Conservation (phyloP, 495 filamentous ascomycete species). For the Aspergillus olivimuriae region DNA sequence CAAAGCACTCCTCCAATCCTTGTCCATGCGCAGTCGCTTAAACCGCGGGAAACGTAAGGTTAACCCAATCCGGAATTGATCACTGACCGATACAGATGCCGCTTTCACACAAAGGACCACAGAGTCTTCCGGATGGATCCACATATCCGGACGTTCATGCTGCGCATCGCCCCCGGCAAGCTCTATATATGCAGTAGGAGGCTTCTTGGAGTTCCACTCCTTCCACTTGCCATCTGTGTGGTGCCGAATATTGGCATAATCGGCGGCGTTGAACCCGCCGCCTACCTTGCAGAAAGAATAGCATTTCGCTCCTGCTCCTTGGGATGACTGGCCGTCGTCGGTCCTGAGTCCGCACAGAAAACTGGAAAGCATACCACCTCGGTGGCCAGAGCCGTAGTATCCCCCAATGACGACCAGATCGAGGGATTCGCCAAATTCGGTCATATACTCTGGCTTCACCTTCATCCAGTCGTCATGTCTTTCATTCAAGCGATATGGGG, state of each 20-base stretch:
- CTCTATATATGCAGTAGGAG: constrained; percentile 74
- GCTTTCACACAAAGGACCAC: constrained; percentile 87
- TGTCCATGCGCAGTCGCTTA: constrained; percentile 72
- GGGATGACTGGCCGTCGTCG: constrained; percentile 52
- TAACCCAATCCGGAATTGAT: constrained; percentile 67
- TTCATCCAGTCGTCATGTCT: constrained; percentile 98
- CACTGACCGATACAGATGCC: constrained; percentile 66
- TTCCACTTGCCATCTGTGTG: constrained; percentile 88
- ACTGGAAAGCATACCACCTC: constrained; percentile 76
- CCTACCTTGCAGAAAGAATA: constrained; percentile 95
- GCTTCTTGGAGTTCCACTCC: constrained; percentile 72
- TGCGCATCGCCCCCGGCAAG: constrained; percentile 71
- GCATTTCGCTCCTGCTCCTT: constrained; percentile 61
- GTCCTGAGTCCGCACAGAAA: constrained; percentile 84
- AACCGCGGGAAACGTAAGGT: constrained; percentile 93
- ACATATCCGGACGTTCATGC: constrained; percentile 78
- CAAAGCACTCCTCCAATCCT: constrained; percentile 74
- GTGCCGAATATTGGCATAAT: constrained; percentile 76
- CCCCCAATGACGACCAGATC: constrained; percentile 87
- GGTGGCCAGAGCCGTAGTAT: constrained; percentile 81
- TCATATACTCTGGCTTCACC: constrained; percentile 98
- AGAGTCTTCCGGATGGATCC: constrained; percentile 87
- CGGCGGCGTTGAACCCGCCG: constrained; percentile 79
- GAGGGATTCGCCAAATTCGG: constrained; percentile 87
- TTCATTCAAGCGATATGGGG: constrained; percentile 78